Percentiles rank a stretch among this genome's conserved stretches.
These are phyloP conservation scores for Geoglossum cookeanum DNA, from an alignment of 2,329 filamentous ascomycete genomes.

Conservation along the genomic window DNA sequence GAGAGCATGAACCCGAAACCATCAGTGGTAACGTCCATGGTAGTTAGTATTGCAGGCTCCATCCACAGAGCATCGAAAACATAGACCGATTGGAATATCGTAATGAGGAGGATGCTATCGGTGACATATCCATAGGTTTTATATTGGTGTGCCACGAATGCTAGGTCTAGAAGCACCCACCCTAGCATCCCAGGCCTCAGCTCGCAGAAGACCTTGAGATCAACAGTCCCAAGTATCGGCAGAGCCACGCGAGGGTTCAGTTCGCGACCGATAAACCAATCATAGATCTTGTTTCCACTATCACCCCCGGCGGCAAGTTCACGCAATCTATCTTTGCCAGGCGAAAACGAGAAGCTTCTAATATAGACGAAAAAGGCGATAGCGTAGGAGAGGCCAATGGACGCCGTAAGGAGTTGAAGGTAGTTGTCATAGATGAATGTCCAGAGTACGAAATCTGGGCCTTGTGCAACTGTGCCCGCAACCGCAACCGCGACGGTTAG, in stretches of 20 bases:
- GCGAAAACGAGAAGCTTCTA: conserved; percentile 61
- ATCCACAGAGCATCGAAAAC: conserved; percentile 71
- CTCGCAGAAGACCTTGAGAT: conserved; percentile 82
- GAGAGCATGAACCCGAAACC: conserved; percentile 91
- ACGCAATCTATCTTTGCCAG: conserved; percentile 51
- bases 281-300: conserved; percentile 72
- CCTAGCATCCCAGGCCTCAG: conserved; percentile 80
- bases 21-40: conserved; percentile 84
- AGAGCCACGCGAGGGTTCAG: conserved; percentile 72
- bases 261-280: conserved; percentile 93
- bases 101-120: conserved; percentile 68
- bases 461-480: conserved; percentile 56
- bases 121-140: conserved; percentile 64
- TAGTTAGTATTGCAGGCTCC: conserved; percentile 76
- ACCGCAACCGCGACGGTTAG: conserved; percentile 41
- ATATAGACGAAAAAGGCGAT: conserved; percentile 67
- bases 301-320: conserved; percentile 68
- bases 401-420: conserved; percentile 64
- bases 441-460: conserved; percentile 74
- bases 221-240: conserved; percentile 64
- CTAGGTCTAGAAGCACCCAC: conserved; percentile 70
- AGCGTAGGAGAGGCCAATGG: conserved; percentile 54
- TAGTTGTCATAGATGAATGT: conserved; percentile 87
- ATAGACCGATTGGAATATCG: conserved; percentile 61
- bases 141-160: conserved; percentile 78